Evolutionary conservation across 495 filamentous ascomycete species (phyloP).

Genomic region (Penicillium mononematosum): DNA sequence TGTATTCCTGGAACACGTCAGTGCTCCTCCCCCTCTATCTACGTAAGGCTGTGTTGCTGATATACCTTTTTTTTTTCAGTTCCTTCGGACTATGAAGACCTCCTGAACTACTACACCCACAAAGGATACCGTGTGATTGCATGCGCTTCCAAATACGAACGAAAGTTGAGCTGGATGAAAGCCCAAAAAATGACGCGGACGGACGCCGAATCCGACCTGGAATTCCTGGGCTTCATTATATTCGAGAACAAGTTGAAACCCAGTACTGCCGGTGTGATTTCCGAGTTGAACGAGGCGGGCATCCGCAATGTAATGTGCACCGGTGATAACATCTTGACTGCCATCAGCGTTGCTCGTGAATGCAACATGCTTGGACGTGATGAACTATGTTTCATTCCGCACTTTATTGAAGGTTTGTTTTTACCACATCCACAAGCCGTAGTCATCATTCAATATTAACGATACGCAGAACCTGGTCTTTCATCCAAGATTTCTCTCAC

Average conservation of each 20-base stretch:
- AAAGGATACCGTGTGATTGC: conserved; percentile 97
- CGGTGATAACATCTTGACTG: conserved; percentile 96
- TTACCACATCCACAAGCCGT: background rate
- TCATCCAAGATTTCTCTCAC: conserved; percentile 66
- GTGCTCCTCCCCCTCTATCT: conserved; percentile 26
- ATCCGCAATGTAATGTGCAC: conserved; percentile 97
- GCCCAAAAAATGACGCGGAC: conserved; percentile 87
- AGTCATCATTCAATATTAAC: conserved; percentile 5
- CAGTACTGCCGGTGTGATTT: conserved; percentile 70
- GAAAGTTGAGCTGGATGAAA: conserved; percentile 86
- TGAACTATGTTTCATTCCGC: conserved; percentile 88
- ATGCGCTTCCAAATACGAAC: conserved; percentile 85
- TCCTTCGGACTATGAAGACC: conserved; percentile 84
- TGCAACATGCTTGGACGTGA: conserved; percentile 77
- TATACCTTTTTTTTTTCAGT: conserved; percentile 50
- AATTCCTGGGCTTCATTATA: conserved; percentile 93
- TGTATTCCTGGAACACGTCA: conserved; percentile 76
- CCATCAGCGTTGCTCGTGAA: conserved; percentile 93
- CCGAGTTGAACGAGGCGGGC: conserved; percentile 78
- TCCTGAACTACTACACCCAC: conserved; percentile 86
- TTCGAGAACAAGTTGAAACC: conserved; percentile 98
- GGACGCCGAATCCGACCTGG: conserved; percentile 77
- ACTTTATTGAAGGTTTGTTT: conserved; percentile 70
- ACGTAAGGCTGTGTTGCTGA: conserved; percentile 10
- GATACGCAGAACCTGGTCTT: conserved; percentile 52